A percentile compares a stretch with the other conserved stretches of the same genome.
These are phyloP conservation scores for Rhodotorula sp. DNA, from an alignment of 1,284 basidiomycete species.

Conservation along the genomic window DNA sequence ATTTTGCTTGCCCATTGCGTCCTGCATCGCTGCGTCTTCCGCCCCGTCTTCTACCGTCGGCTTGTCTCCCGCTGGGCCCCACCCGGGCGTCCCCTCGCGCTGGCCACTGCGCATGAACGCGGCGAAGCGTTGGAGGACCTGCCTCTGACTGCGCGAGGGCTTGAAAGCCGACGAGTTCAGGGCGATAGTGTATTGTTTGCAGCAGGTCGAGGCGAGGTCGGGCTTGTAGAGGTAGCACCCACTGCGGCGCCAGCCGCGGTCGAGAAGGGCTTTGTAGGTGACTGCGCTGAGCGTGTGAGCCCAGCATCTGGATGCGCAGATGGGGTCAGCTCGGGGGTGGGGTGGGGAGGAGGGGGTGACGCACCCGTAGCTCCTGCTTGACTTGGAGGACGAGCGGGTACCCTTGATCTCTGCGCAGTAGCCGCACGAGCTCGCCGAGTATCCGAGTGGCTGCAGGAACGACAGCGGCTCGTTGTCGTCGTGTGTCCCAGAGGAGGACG, in stretches of 20 bases:
- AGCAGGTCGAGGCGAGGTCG: constrained; percentile 77
- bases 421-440: constrained; percentile 28
- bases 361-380: constrained; percentile 36
- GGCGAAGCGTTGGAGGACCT: constrained; percentile 73
- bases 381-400: constrained; percentile 16
- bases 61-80: constrained; percentile 22
- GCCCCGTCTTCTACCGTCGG: not conserved
- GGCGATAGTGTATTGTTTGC: constrained; percentile 90
- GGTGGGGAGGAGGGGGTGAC: not conserved
- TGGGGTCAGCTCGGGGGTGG: not conserved
- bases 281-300: constrained; percentile 40
- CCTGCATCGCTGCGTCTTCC: not conserved
- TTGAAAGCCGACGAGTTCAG: constrained; percentile 73
- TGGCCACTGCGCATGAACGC: constrained; percentile 64
- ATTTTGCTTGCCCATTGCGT: constrained; percentile 33
- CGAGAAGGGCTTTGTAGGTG: constrained; percentile 64
- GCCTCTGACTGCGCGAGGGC: constrained; percentile 74
- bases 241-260: constrained; percentile 70
- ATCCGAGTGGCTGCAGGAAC: constrained; percentile 39
- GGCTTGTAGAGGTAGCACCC: constrained; percentile 64
- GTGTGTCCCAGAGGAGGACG: not conserved
- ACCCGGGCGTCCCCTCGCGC: constrained; percentile 48
- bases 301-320: constrained; percentile 23
- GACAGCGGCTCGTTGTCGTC: constrained; percentile 16
- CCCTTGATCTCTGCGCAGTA: constrained; percentile 37